A percentile compares a stretch with the other conserved stretches of the same genome.
phyloP scores from a whole-genome alignment of 73 alveolate genomes.

The Paramecium tetraurelia region DNA sequence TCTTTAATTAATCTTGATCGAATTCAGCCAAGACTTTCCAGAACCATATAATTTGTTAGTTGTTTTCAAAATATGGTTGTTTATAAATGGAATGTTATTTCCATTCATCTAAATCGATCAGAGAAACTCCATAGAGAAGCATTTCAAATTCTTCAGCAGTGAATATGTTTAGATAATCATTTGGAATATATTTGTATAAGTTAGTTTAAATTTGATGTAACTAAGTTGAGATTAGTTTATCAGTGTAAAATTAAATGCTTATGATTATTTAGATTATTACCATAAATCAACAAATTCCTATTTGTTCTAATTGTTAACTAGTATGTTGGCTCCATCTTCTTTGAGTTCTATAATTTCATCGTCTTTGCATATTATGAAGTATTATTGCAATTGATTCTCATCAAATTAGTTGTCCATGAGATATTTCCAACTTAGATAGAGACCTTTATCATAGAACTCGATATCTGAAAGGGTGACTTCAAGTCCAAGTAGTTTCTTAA shows the following conservation, averaged over 20 bases:
- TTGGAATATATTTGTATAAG: slow-evolving; percentile 79
- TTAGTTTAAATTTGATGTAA: slow-evolving; percentile 70
- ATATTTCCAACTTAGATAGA: slow-evolving; percentile 16
- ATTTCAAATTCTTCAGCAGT: slow-evolving; percentile 86
- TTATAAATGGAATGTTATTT: slow-evolving; percentile 80
- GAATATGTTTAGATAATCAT: slow-evolving; percentile 71
- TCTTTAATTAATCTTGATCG: slow-evolving; percentile 81
- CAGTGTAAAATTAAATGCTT: slow-evolving; percentile 23
- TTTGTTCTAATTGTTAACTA: neutral
- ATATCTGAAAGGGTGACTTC: slow-evolving; percentile 74
- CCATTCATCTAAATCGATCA: slow-evolving; percentile 91
- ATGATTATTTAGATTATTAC: neutral
- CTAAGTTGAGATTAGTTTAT: neutral
- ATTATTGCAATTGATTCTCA: neutral
- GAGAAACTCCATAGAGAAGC: slow-evolving; percentile 87
- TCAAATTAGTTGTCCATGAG: neutral
- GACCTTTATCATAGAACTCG: slow-evolving; percentile 64
- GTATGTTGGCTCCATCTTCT: slow-evolving; percentile 1
- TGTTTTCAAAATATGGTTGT: slow-evolving; percentile 71
- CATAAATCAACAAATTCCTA: slow-evolving; percentile 31
- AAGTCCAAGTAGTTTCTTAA: slow-evolving; percentile 78
- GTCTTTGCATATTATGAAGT: slow-evolving; percentile 2
- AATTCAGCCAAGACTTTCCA: slow-evolving; percentile 83
- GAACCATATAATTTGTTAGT: slow-evolving; percentile 74
- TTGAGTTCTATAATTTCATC: slow-evolving; percentile 33